Conservation (phyloP, 1,139 yeast species). For the Diutina ranongensis region DNA sequence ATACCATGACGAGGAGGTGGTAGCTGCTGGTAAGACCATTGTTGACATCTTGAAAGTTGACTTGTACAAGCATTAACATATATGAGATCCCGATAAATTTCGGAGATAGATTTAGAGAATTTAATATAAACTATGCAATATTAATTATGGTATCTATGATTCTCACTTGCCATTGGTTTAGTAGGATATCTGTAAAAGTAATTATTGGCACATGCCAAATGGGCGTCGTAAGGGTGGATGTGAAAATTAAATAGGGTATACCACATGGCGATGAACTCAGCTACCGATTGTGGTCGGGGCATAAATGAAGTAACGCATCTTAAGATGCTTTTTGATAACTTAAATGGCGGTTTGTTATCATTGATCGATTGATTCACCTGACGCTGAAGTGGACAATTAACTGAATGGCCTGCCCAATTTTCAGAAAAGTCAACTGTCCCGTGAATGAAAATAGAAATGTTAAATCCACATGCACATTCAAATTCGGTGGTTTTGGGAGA, state of each 20-base stretch:
- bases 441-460: not conserved
- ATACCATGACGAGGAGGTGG: slow-evolving; percentile 42
- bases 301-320: not conserved
- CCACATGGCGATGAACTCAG: too few species aligned
- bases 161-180: too few species aligned
- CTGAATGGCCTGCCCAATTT: slow-evolving; percentile 2
- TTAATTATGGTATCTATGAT: too few species aligned
- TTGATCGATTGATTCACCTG: not conserved
- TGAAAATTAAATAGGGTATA: too few species aligned
- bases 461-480: not conserved
- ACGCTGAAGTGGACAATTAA: not conserved
- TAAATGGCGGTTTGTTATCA: not conserved
- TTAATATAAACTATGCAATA: too few species aligned
- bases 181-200: too few species aligned
- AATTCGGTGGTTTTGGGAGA: not conserved
- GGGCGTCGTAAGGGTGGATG: too few species aligned
- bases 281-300: not conserved
- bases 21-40: slow-evolving; percentile 29
- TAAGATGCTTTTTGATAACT: not conserved
- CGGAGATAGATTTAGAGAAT: too few species aligned
- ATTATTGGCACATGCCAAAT: too few species aligned
- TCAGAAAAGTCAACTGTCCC: not conserved
- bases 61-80: slow-evolving; percentile 8
- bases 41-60: slow-evolving; percentile 14
- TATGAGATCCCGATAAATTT: too few species aligned